A percentile compares a stretch with the other conserved stretches of the same genome.
Evolutionary conservation across 768 basidiomycete genomes (phyloP).

Genomic region (Boletus coccyginus): DNA sequence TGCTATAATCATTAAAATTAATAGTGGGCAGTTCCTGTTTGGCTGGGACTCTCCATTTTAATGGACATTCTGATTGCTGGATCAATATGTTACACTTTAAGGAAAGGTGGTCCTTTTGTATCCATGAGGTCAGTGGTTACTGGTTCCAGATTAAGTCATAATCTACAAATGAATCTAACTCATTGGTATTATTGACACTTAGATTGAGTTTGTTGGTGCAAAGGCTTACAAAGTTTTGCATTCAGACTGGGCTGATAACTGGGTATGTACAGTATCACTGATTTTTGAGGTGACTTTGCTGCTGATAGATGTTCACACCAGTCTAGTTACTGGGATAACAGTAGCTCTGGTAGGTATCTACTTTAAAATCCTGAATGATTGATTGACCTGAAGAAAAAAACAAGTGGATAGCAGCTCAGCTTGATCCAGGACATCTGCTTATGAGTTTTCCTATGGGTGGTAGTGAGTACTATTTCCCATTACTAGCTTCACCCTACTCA

Average conservation of each 20-base stretch:
- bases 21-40: conserved; percentile 22
- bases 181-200: neutral
- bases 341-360: conserved; percentile 17
- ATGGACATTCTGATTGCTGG: conserved; percentile 24
- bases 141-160: neutral
- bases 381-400: neutral
- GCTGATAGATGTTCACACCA: conserved; percentile 1
- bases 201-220: conserved; percentile 18
- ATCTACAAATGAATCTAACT: neutral
- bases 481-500: neutral
- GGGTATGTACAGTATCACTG: conserved; percentile 10
- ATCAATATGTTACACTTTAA: conserved; percentile 17
- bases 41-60: conserved; percentile 21
- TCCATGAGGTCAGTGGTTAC: conserved; percentile 13
- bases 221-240: conserved; percentile 16
- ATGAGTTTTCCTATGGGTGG: conserved; percentile 28
- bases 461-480: conserved; percentile 10
- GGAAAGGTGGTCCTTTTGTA: neutral
- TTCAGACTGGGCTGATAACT: conserved; percentile 29
- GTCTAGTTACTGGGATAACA: conserved; percentile 14
- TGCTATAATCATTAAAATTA: neutral
- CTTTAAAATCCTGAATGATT: neutral
- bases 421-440: conserved; percentile 17
- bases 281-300: neutral
- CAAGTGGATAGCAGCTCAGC: conserved; percentile 19